These are phyloP conservation scores for Pseudopithomyces chartarum DNA, from an alignment of 2,329 filamentous ascomycete genomes.

Conservation along the genomic window DNA sequence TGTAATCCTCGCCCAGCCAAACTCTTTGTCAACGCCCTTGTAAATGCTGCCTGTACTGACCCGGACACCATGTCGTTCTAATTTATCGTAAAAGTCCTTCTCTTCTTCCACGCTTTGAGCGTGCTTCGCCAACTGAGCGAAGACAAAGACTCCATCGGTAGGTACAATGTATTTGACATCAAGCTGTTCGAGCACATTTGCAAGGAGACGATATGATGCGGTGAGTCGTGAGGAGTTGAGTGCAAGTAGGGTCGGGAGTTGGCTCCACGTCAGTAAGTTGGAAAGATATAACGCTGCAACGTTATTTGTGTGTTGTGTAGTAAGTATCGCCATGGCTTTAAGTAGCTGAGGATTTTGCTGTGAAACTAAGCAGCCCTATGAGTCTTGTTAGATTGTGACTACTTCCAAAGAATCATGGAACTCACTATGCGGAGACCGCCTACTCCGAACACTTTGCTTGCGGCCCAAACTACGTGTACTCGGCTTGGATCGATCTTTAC, in stretches of 20 bases:
- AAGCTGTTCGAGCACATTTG: slow-evolving; percentile 15
- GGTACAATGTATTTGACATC: slow-evolving; percentile 27
- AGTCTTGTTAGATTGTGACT: neutral
- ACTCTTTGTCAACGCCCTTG: slow-evolving; percentile 32
- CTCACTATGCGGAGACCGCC: slow-evolving; percentile 35
- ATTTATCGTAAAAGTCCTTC: slow-evolving; percentile 19
- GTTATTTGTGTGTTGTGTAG: slow-evolving; percentile 21
- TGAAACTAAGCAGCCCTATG: slow-evolving; percentile 36
- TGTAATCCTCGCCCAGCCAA: slow-evolving; percentile 35
- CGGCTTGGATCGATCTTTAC: slow-evolving; percentile 39
- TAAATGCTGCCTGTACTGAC: slow-evolving; percentile 23
- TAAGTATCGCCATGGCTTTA: slow-evolving; percentile 22
- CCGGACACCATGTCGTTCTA: slow-evolving; percentile 24
- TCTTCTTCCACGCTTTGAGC: slow-evolving; percentile 25
- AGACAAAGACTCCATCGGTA: slow-evolving; percentile 35
- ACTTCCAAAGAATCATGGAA: neutral
- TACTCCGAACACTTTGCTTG: slow-evolving; percentile 36
- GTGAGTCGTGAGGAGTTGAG: slow-evolving; percentile 31
- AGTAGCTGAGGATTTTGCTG: slow-evolving; percentile 35
- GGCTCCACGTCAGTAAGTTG: slow-evolving; percentile 29
- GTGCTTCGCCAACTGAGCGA: slow-evolving; percentile 24
- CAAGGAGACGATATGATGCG: slow-evolving; percentile 24
- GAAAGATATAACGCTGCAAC: slow-evolving; percentile 26
- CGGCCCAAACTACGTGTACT: slow-evolving; percentile 38
- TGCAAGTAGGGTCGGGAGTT: slow-evolving; percentile 31